Base-by-base conservation (phyloP, 78 protist genomes). In the Pigoraptor vietnamica region DNA sequence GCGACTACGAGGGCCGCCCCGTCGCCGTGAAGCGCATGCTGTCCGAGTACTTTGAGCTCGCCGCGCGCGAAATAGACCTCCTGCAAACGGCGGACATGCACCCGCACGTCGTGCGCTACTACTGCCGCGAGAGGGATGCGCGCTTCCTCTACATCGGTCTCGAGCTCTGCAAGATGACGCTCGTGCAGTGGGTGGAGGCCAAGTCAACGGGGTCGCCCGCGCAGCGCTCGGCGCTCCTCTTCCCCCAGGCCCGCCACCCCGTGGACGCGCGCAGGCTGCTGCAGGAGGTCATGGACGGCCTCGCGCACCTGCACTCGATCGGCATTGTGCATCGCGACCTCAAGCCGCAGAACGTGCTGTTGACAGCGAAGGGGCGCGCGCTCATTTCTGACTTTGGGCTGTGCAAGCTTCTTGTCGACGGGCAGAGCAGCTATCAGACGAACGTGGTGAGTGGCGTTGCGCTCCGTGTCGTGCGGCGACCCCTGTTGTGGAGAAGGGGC, bases 11-110 rank as follows among this genome's bases (percentile, higher is more conserved):
- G 23, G 97, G 96, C 29, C 91, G 98, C 39, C 48, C 37, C 14
- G 97, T 96, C 21, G 98, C 98, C 0, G 93, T 97, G 34, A 97
- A 97, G 94, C 92, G 97, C 24, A 67, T 97, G 89, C 87, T 97
- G 2, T 6, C 9, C 2, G 93, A 94, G 55, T 96, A 86, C 91
- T 83, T 90, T 29, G 90, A 90, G 14, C 84, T 94, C 40, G 98
- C 98, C 0, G 91, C 91, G 24, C 36, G 89, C 37, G 98, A 97
- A 35, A 93, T 97, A 2, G 37, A 67, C 25, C 67, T 88, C 32
- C 94, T 97, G 23, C 6, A 94, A 2, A 90, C 87, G 40, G 36
- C 95, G 24, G 97, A 94, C 67, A 89, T 84, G 21, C 97, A 96
- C 35, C 86, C 91, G 35, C 91, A 93, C 39, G 93, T 96, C 37